These are phyloP conservation scores for Aciculosporium take DNA, from an alignment of 2,329 filamentous ascomycete genomes.

Conservation along the genomic window DNA sequence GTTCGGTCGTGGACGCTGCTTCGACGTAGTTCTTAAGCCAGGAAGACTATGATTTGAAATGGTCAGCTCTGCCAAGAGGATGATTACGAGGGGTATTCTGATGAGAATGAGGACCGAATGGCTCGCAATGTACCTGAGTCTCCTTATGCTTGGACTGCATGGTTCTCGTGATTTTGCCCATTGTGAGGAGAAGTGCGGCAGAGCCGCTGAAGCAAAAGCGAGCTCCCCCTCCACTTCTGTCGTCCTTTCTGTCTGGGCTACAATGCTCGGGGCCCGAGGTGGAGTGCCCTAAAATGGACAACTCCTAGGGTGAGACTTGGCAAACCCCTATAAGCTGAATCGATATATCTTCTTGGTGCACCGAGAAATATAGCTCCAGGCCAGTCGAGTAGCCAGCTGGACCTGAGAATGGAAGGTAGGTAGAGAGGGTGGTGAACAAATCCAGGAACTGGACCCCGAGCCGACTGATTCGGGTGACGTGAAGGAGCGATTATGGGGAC, in stretches of 20 bases:
- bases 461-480: neutral
- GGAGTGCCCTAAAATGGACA: constrained; percentile 21
- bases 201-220: constrained; percentile 35
- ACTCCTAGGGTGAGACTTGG: constrained; percentile 11
- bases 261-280: constrained; percentile 21
- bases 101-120: neutral
- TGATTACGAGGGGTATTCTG: neutral
- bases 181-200: constrained; percentile 43
- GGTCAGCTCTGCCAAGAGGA: constrained; percentile 2
- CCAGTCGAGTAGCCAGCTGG: neutral
- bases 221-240: constrained; percentile 43
- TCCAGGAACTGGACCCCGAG: neutral
- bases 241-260: constrained; percentile 24
- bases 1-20: constrained; percentile 49
- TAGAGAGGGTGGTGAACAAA: neutral
- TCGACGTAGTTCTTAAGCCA: constrained; percentile 73
- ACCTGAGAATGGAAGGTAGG: neutral
- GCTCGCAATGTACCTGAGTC: constrained; percentile 39
- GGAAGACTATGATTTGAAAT: constrained; percentile 48
- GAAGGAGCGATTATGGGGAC: neutral
- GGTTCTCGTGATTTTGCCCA: constrained; percentile 55
- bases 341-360: neutral
- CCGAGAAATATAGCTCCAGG: neutral
- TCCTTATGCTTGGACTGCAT: constrained; percentile 55
- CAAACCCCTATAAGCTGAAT: neutral